Percentiles rank a stretch among this genome's conserved stretches.
Conservation (phyloP, 225 moss, liverwort and hornwort species). For the Bryoerythrophyllum caledonicum region DNA sequence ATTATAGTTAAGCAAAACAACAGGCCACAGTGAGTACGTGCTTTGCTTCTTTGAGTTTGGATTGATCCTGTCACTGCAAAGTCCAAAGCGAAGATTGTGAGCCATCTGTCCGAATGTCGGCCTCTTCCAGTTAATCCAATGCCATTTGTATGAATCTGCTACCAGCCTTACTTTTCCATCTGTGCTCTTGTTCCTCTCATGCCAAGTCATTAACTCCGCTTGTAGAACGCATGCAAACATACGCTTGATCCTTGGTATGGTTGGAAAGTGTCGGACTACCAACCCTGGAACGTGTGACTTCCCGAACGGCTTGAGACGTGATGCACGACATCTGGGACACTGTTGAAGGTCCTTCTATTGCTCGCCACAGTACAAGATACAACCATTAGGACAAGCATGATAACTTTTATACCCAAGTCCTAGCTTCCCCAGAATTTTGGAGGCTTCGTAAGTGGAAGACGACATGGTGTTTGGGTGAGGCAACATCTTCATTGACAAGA, state of each 20-base stretch:
- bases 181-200: neutral
- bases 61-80: neutral
- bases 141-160: neutral
- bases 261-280: neutral
- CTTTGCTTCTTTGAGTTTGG: neutral
- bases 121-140: neutral
- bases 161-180: neutral
- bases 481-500: neutral
- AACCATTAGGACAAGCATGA: neutral
- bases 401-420: neutral
- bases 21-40: neutral
- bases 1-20: neutral
- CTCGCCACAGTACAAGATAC: neutral
- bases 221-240: neutral
- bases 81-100: neutral
- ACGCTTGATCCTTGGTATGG: neutral
- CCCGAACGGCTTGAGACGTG: neutral
- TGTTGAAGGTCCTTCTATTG: neutral
- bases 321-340: neutral
- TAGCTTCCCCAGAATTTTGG: neutral
- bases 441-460: neutral
- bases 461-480: neutral
- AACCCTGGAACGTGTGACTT: neutral
- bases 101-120: neutral
- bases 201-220: neutral